Percentiles rank a stretch among this genome's conserved stretches.
Conservation (phyloP, 2,329 filamentous ascomycete species). For the Alternaria triticina region DNA sequence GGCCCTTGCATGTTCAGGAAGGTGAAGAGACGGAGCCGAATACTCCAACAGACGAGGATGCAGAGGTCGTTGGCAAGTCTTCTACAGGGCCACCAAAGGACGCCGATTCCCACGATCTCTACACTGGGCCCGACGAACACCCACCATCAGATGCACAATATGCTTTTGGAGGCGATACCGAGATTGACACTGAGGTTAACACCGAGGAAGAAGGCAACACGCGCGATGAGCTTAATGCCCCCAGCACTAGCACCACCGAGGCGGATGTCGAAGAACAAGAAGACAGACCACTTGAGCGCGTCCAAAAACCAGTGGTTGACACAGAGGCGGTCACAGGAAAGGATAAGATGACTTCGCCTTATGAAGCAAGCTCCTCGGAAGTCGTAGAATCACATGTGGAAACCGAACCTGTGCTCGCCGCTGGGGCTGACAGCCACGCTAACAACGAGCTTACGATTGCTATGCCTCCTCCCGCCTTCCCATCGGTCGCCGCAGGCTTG, state of each 20-base stretch:
- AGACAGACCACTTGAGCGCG: not conserved
- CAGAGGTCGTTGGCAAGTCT: not conserved
- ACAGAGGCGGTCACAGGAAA: not conserved
- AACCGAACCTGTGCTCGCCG: not conserved
- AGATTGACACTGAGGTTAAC: slow-evolving; percentile 34
- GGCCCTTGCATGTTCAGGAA: not conserved
- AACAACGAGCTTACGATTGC: slow-evolving; percentile 14
- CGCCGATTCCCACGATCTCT: slow-evolving; percentile 31
- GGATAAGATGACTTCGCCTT: not conserved
- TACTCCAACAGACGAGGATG: not conserved
- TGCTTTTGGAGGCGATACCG: slow-evolving; percentile 38
- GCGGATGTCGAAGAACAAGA: slow-evolving; percentile 11
- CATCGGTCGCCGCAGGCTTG: slow-evolving; percentile 20
- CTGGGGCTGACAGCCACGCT: not conserved
- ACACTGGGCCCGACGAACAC: slow-evolving; percentile 30
- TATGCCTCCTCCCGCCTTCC: slow-evolving; percentile 44
- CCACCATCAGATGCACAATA: slow-evolving; percentile 67
- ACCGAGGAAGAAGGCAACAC: slow-evolving; percentile 20
- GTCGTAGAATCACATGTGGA: not conserved
- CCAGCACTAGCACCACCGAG: slow-evolving; percentile 14
- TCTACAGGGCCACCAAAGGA: slow-evolving; percentile 2
- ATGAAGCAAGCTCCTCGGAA: slow-evolving; percentile 6
- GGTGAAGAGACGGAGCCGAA: not conserved
- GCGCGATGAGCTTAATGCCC: slow-evolving; percentile 8
- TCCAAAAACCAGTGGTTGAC: not conserved